Conservation (phyloP, 441 rosid genomes). For the Metrosideros polymorpha region DNA sequence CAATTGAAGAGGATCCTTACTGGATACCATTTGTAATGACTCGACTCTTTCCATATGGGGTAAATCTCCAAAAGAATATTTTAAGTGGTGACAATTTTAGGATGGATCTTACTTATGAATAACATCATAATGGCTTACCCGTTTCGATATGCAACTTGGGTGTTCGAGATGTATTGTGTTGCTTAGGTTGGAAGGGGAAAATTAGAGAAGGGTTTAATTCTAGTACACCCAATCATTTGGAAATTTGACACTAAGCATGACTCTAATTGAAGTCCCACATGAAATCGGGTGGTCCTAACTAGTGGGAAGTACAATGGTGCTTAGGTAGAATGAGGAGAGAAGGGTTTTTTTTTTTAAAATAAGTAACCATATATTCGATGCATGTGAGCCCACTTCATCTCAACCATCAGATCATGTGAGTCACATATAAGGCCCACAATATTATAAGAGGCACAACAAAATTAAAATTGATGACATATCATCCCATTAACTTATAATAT, state of each 20-base stretch:
- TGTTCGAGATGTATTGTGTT: background rate
- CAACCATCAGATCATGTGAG: background rate
- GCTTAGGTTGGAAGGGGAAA: background rate
- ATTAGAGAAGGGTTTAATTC: background rate
- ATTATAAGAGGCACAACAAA: background rate
- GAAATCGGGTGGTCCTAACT: background rate
- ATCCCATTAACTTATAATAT: background rate
- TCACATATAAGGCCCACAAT: background rate
- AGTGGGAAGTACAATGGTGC: background rate
- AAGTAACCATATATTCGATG: background rate
- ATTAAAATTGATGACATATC: background rate
- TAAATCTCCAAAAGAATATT: background rate
- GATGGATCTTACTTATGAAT: background rate
- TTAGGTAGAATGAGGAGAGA: background rate
- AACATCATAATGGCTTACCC: background rate
- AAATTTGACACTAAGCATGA: background rate
- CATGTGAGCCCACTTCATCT: background rate
- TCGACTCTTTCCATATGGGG: accelerated
- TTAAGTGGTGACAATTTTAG: background rate
- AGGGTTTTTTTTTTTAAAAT: background rate
- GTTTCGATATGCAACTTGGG: background rate
- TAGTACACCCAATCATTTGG: background rate
- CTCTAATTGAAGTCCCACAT: background rate
- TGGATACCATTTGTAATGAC: background rate
- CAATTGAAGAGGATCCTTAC: background rate